Evolutionary conservation across 1,139 yeast species (phyloP), one percentile per base, ranked within the genome.

Genomic region (Sugiyamaella castrensis): DNA sequence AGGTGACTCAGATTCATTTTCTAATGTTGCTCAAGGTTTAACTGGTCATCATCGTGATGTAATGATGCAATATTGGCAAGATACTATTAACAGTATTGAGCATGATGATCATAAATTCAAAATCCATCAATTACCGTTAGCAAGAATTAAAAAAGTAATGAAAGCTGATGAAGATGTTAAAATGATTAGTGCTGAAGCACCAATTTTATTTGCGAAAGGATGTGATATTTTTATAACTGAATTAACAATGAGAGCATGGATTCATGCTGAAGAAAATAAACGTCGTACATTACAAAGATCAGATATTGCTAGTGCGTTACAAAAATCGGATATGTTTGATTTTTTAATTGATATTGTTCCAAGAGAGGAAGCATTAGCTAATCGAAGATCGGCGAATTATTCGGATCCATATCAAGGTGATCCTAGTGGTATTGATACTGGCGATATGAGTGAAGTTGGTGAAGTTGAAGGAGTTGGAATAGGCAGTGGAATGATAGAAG

Each of bases 131-230:
- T 73, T 92, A 55, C 98, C 98, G 12, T 73, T 92, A 48, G 98
- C 98, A 2, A 76, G 98, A 59, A 92, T 92, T 60, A 91, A 92
- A 62, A 85, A 85, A 66, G 98, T 92, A 46, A 92, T 92, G 98
- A 92, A 92, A 68, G 91, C 98, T 0, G 98, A 92, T 65, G 96
- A 89, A 64, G 98, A 91, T 57, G 98, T 92, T 46, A 79, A 91
- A 57, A 92, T 92, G 98, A 92, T 92, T 52, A 82, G 94, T 57
- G 98, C 98, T 1, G 98, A 92, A 70, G 98, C 98, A 0, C 98
- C 98, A 1, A 89, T 92, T 34, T 71, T 92, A 54, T 92, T 92
- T 72, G 98, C 98, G 43, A 92, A 92, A 68, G 98, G 98, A 1
- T 92, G 98, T 69, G 98, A 92, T 66, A 84, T 92, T 38, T 92